Base-by-base conservation (phyloP, 441 rosid species). In the Euphorbia celastroides region DNA sequence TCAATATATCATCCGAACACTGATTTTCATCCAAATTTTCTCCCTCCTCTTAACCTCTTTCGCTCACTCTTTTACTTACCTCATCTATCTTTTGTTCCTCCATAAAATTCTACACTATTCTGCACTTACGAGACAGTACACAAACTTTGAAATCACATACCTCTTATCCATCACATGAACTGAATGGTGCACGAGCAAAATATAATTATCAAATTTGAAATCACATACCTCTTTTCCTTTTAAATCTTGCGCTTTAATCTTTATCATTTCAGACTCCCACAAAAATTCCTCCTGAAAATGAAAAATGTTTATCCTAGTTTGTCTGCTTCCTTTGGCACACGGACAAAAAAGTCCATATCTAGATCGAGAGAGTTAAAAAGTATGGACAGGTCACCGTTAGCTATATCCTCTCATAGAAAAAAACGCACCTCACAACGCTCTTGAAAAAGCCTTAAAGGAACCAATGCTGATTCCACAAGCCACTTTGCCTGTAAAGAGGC, bases 231-330 rank as follows among this genome's bases (percentile, higher is more conserved):
- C 99, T 87, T 96, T 96, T 66, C 90, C 93, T 86, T 96, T 96
- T 79, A 96, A 88, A 70, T 96, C 99, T 72, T 88, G 97, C 71
- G 98, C 97, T 76, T 89, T 96, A 70, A 93, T 93, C 88, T 93
- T 93, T 77, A 89, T 91, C 97, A 96, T 86, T 80, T 89, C 97
- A 79, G 97, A 93, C 78, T 96, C 99, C 92, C 93, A 91, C 20
- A 96, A 69, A 81, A 96, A 96, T 76, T 96, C 99, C 79, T 96
- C 99, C 99, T 96, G 79, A 61, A 79, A 71, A 60, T 7, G 77
- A 65, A 23, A 72, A 52, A 60, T 12, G 50, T 14, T 64, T 14
- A 12, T 42, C 60, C 54, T 57, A 41, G 38, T 63, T n/a, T 57
- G 65, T 59, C 48, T 20, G 10, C 17, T 42, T 26, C n/a, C 4